Percentiles rank a stretch among this genome's conserved stretches.
phyloP scores from a whole-genome alignment of 441 rosid species.

The Corymbia citriodora region DNA sequence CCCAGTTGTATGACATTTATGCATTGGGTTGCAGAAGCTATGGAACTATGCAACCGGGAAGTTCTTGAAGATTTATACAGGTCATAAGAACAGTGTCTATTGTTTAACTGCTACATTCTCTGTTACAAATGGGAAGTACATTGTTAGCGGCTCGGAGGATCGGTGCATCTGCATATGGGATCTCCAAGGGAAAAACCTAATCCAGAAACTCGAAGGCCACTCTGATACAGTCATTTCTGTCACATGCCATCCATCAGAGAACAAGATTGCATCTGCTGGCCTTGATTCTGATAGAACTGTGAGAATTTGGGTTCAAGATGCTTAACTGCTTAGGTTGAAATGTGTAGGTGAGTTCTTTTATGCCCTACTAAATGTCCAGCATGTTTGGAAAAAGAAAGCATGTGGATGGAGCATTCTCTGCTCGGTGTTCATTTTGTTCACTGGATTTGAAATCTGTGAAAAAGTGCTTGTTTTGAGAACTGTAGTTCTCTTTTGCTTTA shows the following conservation, averaged over 20 bases:
- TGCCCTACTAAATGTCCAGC: not conserved
- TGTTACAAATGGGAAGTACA: constrained; percentile 84
- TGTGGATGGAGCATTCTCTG: not conserved
- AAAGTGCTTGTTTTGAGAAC: not conserved
- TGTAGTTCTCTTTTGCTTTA: not conserved
- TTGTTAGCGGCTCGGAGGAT: constrained; percentile 95
- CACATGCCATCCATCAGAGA: constrained; percentile 65
- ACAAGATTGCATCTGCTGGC: constrained; percentile 78
- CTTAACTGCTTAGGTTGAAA: constrained; percentile 8
- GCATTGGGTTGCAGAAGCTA: constrained; percentile 50
- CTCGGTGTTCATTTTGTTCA: not conserved
- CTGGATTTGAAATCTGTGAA: not conserved
- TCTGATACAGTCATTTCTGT: constrained; percentile 78
- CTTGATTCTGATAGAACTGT: constrained; percentile 71
- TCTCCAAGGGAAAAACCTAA: constrained; percentile 70
- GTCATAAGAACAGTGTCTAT: constrained; percentile 72
- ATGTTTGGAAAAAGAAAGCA: not conserved
- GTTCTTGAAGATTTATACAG: constrained; percentile 75
- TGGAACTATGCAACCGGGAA: constrained; percentile 85
- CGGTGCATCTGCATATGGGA: constrained; percentile 88
- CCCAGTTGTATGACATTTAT: not conserved
- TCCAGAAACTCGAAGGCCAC: constrained; percentile 88
- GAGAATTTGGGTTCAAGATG: constrained; percentile 77
- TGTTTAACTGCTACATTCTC: constrained; percentile 86
- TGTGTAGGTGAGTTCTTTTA: not conserved